Evolutionary conservation across 371 early-diverging fungal species (phyloP), one percentile per base, ranked within the genome.

Genomic region (Haplosporangium sp.): DNA sequence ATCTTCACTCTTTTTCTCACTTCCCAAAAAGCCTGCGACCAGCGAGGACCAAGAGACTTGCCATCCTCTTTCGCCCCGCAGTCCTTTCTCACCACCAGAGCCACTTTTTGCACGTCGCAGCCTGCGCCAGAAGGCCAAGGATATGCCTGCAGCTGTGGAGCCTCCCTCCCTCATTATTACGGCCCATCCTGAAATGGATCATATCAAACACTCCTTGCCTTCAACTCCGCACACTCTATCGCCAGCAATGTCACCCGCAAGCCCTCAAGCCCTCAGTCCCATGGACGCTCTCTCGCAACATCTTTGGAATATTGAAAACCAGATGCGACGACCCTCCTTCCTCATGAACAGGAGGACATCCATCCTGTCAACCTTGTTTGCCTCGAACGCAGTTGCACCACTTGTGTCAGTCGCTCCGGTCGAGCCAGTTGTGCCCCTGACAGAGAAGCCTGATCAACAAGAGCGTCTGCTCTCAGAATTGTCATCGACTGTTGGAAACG

Each of bases 301-400:
- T 18, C 70, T 76, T 36, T 71, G 21, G 67, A 45, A 66, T 1
- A 66, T 71, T 40, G 77, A 76, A 21, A 67, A 51, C 6, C 77
- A 76, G 37, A 62, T 76, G 77, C 29, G 71, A 43, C 47, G 77
- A n/a, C 63, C 77, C 3, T 76, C 77, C 5, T 76, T 76, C 40
- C 54, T 76, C 40, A 70, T 70, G 57, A 59, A 66, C 55, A 20
- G 67, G 18, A 51, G 62, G 36, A 54, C 64, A 2, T 75, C 76
- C 0, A 53, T 65, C 18, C 59, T 70, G 43, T 69, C 63, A 5
- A 50, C 70, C 7, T 51, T 75, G 37, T 65, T 70, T 41, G 54
- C 47, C 16, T 55, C 70, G 2, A 59, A 53, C n/a, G 47, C 55
- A 0, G 37, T 46, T 6, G 40, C 59, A 38, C 38, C 56, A 2